Evolutionary conservation across 2,329 filamentous ascomycete species (phyloP).

Genomic region (Cryphonectria japonica): DNA sequence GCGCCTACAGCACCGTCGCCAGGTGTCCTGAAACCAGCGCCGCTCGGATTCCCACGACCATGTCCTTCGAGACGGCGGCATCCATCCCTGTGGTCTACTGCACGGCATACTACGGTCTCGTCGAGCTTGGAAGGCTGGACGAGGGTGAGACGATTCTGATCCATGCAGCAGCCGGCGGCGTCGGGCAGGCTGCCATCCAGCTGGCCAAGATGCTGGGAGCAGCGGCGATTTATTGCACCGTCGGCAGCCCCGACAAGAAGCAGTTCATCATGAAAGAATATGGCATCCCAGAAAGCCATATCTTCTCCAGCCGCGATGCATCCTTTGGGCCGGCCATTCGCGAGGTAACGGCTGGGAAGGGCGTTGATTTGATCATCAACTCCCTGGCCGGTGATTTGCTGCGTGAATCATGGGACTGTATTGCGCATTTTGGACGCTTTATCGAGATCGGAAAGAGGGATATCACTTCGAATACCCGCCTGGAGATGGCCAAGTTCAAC

Average conservation of each 20-base stretch:
- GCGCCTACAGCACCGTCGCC: constrained; percentile 12
- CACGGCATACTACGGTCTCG: constrained; percentile 36
- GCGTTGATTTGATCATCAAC: constrained; percentile 30
- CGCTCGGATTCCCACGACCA: constrained; percentile 21
- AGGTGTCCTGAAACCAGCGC: constrained; percentile 12
- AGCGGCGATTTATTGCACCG: constrained; percentile 38
- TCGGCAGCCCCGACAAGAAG: constrained; percentile 37
- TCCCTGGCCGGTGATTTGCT: constrained; percentile 16
- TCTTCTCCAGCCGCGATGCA: constrained; percentile 25
- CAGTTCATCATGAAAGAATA: constrained; percentile 32
- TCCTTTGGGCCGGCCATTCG: constrained; percentile 1
- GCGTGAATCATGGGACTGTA: constrained; percentile 17
- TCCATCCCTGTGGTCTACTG: constrained; percentile 33
- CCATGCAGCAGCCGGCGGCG: constrained; percentile 32
- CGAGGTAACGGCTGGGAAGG: neutral
- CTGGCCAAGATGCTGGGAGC: constrained; percentile 25
- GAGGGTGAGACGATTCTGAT: constrained; percentile 34
- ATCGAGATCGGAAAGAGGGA: constrained; percentile 28
- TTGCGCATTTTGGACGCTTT: constrained; percentile 24
- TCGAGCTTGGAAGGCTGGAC: constrained; percentile 31
- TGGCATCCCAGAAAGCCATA: constrained; percentile 30
- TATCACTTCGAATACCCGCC: constrained; percentile 4
- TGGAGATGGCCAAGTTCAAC: constrained; percentile 23
- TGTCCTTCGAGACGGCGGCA: constrained; percentile 29
- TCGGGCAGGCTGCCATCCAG: constrained; percentile 23